Evolutionary conservation across 768 basidiomycete species (phyloP).

Genomic region (Naganishia onofrii): DNA sequence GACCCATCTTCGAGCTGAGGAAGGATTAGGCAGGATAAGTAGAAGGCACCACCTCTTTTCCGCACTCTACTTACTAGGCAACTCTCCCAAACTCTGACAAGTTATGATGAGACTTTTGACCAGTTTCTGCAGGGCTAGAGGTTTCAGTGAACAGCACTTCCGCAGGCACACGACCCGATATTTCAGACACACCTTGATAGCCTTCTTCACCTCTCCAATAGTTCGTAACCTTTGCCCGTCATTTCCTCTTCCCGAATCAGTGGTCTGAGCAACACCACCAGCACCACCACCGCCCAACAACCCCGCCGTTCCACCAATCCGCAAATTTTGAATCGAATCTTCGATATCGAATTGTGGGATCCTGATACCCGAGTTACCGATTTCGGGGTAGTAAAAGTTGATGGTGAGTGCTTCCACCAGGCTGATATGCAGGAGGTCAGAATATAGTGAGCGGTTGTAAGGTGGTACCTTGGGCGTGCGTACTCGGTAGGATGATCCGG

Average conservation of each 20-base stretch:
- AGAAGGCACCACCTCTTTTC: not conserved
- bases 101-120: constrained; percentile 28
- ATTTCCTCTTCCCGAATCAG: not conserved
- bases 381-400: constrained; percentile 29
- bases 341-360: constrained; percentile 25
- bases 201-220: constrained; percentile 32
- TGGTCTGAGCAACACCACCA: not conserved
- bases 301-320: not conserved
- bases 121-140: not conserved
- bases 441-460: not conserved
- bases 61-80: constrained; percentile 22
- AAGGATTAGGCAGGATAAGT: not conserved
- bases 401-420: constrained; percentile 32
- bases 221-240: constrained; percentile 19
- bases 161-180: not conserved
- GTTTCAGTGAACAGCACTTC: not conserved
- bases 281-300: not conserved
- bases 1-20: constrained; percentile 27
- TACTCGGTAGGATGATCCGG: constrained; percentile 33
- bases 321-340: constrained; percentile 17
- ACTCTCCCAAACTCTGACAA: constrained; percentile 29
- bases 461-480: not conserved
- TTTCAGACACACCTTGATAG: constrained; percentile 24
- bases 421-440: constrained; percentile 52
- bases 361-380: constrained; percentile 10